phyloP scores from a whole-genome alignment of 2,329 filamentous ascomycete genomes.

The Ophiostoma quercus region DNA sequence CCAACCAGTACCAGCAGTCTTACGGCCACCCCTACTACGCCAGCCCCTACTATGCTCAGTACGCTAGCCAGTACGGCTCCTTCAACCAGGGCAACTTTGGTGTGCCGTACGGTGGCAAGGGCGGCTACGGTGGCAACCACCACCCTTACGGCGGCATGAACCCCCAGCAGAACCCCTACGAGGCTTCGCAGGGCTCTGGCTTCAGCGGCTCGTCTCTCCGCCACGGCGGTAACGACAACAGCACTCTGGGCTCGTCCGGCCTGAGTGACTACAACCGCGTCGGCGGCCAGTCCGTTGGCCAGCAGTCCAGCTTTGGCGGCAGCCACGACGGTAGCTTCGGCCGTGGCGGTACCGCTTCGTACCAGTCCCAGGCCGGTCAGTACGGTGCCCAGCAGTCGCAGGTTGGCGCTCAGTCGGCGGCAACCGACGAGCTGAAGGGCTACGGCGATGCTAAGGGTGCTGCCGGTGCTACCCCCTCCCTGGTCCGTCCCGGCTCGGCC shows the following conservation, averaged over 20 bases:
- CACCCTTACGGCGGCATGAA: slow-evolving; percentile 51
- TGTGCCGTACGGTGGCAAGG: slow-evolving; percentile 52
- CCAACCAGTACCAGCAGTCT: slow-evolving; percentile 29
- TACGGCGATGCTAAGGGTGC: slow-evolving; percentile 53
- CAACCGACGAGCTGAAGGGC: slow-evolving; percentile 53
- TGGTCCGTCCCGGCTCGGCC: slow-evolving; percentile 55
- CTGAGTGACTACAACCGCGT: slow-evolving; percentile 52
- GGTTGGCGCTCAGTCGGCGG: slow-evolving; percentile 39
- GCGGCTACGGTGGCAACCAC: slow-evolving; percentile 52
- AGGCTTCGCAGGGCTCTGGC: slow-evolving; percentile 46
- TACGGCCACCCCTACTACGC: slow-evolving; percentile 54
- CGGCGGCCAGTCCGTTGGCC: slow-evolving; percentile 43
- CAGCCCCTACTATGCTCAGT: slow-evolving; percentile 59
- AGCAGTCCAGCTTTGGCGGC: slow-evolving; percentile 49
- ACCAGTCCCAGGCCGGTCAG: slow-evolving; percentile 52
- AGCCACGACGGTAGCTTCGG: slow-evolving; percentile 52
- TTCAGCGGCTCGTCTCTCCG: slow-evolving; percentile 48
- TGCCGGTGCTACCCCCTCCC: slow-evolving; percentile 52
- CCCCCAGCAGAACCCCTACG: slow-evolving; percentile 50
- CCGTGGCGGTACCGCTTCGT: slow-evolving; percentile 45
- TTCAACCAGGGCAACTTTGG: slow-evolving; percentile 47
- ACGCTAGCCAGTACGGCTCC: slow-evolving; percentile 44
- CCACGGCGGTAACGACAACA: slow-evolving; percentile 47
- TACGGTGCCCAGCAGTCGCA: slow-evolving; percentile 49
- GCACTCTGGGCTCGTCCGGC: slow-evolving; percentile 41